Evolutionary conservation across 257 asterid genomes (phyloP).

Genomic region (Ilex aquifolium): DNA sequence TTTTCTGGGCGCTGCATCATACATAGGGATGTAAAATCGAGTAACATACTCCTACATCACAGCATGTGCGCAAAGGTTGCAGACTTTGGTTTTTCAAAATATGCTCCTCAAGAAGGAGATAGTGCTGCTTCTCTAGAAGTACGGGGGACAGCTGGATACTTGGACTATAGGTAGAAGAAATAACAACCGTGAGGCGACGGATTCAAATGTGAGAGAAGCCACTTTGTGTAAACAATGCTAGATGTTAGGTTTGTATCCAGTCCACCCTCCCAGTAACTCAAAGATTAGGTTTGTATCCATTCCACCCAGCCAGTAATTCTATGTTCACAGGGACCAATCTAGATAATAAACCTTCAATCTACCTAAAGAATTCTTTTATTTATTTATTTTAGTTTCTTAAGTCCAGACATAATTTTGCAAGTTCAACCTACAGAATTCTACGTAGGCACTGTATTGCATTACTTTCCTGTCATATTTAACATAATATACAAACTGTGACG

Average conservation of each 20-base stretch:
- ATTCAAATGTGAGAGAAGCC: no score
- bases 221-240: slow-evolving; percentile 1
- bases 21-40: slow-evolving; percentile 90
- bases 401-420: no score
- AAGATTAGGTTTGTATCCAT: background rate
- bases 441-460: no score
- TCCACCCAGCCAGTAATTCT: no score
- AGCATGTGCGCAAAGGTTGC: slow-evolving; percentile 93
- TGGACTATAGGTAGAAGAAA: slow-evolving; percentile 22
- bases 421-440: no score
- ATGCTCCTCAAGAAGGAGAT: slow-evolving; percentile 91
- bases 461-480: no score
- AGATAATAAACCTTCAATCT: no score
- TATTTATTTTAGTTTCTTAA: no score
- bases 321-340: background rate
- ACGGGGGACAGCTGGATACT: slow-evolving; percentile 80
- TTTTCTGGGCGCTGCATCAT: slow-evolving; percentile 71
- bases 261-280: slow-evolving; percentile 6
- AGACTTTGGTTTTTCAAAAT: slow-evolving; percentile 83
- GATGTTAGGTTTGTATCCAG: slow-evolving; percentile 8
- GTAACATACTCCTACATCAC: slow-evolving; percentile 82
- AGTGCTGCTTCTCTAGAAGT: slow-evolving; percentile 77
- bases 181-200: background rate
- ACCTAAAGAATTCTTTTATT: no score
- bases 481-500: background rate